Percentiles rank a stretch among this genome's conserved stretches.
Conservation (phyloP, 148 eudicot species). For the Silene uniflora region DNA sequence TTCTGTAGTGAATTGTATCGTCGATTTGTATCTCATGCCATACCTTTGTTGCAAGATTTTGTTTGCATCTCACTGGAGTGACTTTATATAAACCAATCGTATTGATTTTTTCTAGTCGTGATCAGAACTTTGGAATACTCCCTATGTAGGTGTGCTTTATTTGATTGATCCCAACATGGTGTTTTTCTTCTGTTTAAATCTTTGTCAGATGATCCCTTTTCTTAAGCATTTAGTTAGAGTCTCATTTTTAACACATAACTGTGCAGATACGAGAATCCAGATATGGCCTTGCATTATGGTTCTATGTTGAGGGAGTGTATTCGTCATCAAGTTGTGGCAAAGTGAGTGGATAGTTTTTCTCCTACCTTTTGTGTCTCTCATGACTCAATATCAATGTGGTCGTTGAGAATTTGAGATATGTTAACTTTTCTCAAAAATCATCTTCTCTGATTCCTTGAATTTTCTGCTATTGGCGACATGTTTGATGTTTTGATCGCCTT, state of each 20-base stretch:
- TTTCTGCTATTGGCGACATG: neutral
- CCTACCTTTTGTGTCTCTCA: neutral
- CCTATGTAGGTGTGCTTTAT: neutral
- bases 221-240: neutral
- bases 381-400: neutral
- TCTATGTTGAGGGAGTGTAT: slow-evolving; percentile 99
- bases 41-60: neutral
- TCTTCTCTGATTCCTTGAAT: neutral
- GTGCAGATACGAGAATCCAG: slow-evolving; percentile 68
- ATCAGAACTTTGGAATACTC: neutral
- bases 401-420: neutral
- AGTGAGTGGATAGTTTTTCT: slow-evolving; percentile 34
- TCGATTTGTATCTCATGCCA: slow-evolving; percentile 12
- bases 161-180: neutral
- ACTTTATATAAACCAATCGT: neutral
- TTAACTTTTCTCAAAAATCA: neutral
- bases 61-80: neutral
- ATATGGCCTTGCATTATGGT: slow-evolving; percentile 92
- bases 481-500: neutral
- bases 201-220: neutral
- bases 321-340: slow-evolving; percentile 95
- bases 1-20: neutral
- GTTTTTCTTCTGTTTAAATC: neutral
- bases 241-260: neutral
- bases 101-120: neutral